A percentile compares a stretch with the other conserved stretches of the same genome.
Evolutionary conservation across 768 basidiomycete genomes (phyloP).

Genomic region (Xerocomus potaroensis): DNA sequence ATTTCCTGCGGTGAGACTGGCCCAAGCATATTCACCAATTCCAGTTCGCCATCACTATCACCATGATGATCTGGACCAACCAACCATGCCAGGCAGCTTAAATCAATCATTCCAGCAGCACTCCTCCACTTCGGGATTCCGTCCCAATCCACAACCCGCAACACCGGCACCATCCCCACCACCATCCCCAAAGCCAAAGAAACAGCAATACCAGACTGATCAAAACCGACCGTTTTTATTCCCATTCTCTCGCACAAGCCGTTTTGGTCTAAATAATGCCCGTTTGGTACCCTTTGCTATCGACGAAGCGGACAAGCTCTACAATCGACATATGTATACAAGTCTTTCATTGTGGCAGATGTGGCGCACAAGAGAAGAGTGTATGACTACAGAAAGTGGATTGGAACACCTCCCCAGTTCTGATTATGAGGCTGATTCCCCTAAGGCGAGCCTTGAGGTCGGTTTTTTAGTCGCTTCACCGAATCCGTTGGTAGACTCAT

Average conservation of each 20-base stretch:
- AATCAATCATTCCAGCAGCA: slow-evolving; percentile 36
- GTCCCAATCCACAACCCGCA: slow-evolving; percentile 58
- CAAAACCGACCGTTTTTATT: slow-evolving; percentile 91
- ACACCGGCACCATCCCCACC: slow-evolving; percentile 93
- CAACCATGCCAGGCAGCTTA: slow-evolving; percentile 35
- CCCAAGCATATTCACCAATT: slow-evolving; percentile 89
- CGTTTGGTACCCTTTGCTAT: slow-evolving; percentile 92
- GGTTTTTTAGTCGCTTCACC: slow-evolving; percentile 8
- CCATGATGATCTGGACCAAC: slow-evolving; percentile 66
- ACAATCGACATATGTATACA: slow-evolving; percentile 86
- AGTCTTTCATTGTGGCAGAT: slow-evolving; percentile 87
- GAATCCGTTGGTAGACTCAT: neutral
- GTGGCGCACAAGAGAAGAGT: slow-evolving; percentile 95
- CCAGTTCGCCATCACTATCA: slow-evolving; percentile 94
- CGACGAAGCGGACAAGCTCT: slow-evolving; percentile 91
- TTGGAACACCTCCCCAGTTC: slow-evolving; percentile 73
- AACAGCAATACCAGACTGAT: slow-evolving; percentile 98
- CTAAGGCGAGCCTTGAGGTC: slow-evolving; percentile 43
- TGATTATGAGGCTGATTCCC: slow-evolving; percentile 53
- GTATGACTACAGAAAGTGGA: slow-evolving; percentile 90
- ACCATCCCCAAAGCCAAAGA: slow-evolving; percentile 85
- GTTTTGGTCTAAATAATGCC: slow-evolving; percentile 46
- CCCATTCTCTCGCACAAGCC: slow-evolving; percentile 75
- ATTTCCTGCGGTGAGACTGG: slow-evolving; percentile 59
- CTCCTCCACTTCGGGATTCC: slow-evolving; percentile 24